Evolutionary conservation across 2,329 filamentous ascomycete genomes (phyloP).

Genomic region (Zelopaecilomyces penicillatus): DNA sequence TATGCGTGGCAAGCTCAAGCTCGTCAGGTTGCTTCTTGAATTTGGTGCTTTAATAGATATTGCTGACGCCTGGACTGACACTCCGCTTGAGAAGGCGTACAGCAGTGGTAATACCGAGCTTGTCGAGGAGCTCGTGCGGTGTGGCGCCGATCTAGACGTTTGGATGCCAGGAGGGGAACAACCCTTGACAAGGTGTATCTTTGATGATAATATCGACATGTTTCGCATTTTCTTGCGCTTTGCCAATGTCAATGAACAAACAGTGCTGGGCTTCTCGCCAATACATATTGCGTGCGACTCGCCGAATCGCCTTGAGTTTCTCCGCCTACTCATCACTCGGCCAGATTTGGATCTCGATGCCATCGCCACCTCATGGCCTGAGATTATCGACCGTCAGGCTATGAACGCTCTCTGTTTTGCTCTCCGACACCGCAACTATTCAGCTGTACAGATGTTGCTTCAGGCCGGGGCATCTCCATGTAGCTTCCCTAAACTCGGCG

Average conservation of each 20-base stretch:
- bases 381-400: neutral
- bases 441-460: slow-evolving; percentile 10
- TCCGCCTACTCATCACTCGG: slow-evolving; percentile 5
- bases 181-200: slow-evolving; percentile 7
- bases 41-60: slow-evolving; percentile 11
- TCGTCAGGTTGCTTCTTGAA: slow-evolving; percentile 8
- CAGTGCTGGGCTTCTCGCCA: slow-evolving; percentile 4
- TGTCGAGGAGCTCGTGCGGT: slow-evolving; percentile 8
- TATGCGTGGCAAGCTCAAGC: slow-evolving; percentile 2
- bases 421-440: slow-evolving; percentile 6
- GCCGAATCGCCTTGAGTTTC: slow-evolving; percentile 7
- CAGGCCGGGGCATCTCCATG: slow-evolving; percentile 11
- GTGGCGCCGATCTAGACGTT: slow-evolving; percentile 10
- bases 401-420: slow-evolving; percentile 8
- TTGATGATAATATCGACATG: slow-evolving; percentile 6
- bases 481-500: slow-evolving; percentile 3
- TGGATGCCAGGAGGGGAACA: slow-evolving; percentile 5
- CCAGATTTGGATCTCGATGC: slow-evolving; percentile 5
- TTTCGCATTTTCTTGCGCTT: slow-evolving; percentile 6
- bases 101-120: slow-evolving; percentile 3
- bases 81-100: slow-evolving; percentile 9
- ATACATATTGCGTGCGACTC: slow-evolving; percentile 8
- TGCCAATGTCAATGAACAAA: slow-evolving; percentile 4
- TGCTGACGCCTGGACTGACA: slow-evolving; percentile 7
- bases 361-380: neutral